phyloP scores from a whole-genome alignment of 1,284 basidiomycete species.

The Cryptococcus sp. region DNA sequence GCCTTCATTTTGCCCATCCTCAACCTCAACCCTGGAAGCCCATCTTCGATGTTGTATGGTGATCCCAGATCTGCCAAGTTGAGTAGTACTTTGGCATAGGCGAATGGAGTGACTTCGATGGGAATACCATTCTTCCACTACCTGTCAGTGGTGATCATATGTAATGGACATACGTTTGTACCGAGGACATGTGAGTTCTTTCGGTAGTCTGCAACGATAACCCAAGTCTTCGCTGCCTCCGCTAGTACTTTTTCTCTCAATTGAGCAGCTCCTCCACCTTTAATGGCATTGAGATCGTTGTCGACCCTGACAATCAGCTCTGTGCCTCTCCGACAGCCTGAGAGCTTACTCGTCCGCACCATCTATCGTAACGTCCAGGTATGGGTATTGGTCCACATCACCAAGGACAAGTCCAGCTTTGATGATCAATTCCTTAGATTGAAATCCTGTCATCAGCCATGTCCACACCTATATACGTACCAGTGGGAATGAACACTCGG shows the following conservation, averaged over 20 bases:
- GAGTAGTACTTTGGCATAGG: slow-evolving; percentile 80
- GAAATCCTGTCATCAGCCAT: slow-evolving; percentile 65
- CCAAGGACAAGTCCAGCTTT: slow-evolving; percentile 73
- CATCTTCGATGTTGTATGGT: slow-evolving; percentile 20
- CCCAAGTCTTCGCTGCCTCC: slow-evolving; percentile 90
- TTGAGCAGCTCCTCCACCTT: slow-evolving; percentile 96
- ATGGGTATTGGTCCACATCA: slow-evolving; percentile 85
- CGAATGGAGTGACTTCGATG: slow-evolving; percentile 94
- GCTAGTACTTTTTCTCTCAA: slow-evolving; percentile 95
- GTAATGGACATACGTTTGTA: slow-evolving; percentile 60
- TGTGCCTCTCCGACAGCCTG: neutral
- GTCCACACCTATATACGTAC: too few relatives aligned
- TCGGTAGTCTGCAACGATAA: slow-evolving; percentile 93
- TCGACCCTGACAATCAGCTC: slow-evolving; percentile 63
- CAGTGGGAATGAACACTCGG: slow-evolving; percentile 85
- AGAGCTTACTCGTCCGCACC: slow-evolving; percentile 86
- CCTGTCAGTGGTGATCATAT: neutral
- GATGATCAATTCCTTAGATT: slow-evolving; percentile 92
- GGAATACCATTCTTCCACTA: slow-evolving; percentile 88
- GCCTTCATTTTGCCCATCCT: slow-evolving; percentile 66
- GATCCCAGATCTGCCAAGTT: slow-evolving; percentile 56
- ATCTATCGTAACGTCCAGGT: slow-evolving; percentile 92
- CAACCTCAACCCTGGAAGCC: slow-evolving; percentile 58
- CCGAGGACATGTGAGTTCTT: slow-evolving; percentile 84
- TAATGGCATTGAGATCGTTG: slow-evolving; percentile 83